phyloP scores from a whole-genome alignment of 2,329 filamentous ascomycete genomes.

The Myotisia sp. region DNA sequence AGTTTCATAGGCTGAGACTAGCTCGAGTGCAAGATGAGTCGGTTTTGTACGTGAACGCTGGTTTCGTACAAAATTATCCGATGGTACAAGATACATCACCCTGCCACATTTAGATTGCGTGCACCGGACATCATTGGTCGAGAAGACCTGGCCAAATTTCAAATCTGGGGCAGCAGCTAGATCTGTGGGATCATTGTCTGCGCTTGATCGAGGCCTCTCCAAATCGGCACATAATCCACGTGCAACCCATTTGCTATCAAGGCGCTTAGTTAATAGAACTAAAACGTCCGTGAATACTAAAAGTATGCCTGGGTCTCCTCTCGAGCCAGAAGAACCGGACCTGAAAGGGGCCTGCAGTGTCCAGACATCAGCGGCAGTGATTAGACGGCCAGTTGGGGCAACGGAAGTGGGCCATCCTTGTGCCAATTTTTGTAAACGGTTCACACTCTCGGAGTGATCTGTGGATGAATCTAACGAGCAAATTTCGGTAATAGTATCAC shows the following conservation, averaged over 20 bases:
- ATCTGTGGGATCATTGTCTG: slow-evolving; percentile 28
- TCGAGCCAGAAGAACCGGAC: slow-evolving; percentile 27
- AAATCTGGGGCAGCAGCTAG: slow-evolving; percentile 46
- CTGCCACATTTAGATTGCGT: slow-evolving; percentile 34
- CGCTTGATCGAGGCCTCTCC: slow-evolving; percentile 47
- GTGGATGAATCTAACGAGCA: slow-evolving; percentile 66
- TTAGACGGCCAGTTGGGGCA: slow-evolving; percentile 60
- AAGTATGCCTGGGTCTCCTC: slow-evolving; percentile 50
- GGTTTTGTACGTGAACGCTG: slow-evolving; percentile 7
- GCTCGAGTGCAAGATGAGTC: slow-evolving; percentile 52
- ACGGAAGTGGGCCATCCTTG: slow-evolving; percentile 62
- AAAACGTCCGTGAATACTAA: slow-evolving; percentile 74
- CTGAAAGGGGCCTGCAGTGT: slow-evolving; percentile 63
- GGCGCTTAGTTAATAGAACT: slow-evolving; percentile 59
- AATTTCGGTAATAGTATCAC: slow-evolving; percentile 90
- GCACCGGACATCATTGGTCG: slow-evolving; percentile 55
- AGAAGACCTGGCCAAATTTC: slow-evolving; percentile 58
- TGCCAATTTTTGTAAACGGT: slow-evolving; percentile 60
- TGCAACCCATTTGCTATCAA: slow-evolving; percentile 49
- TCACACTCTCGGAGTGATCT: slow-evolving; percentile 59
- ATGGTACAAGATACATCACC: slow-evolving; percentile 24
- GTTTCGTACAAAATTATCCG: slow-evolving; percentile 12
- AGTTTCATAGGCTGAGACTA: slow-evolving; percentile 63
- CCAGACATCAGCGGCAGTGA: slow-evolving; percentile 65
- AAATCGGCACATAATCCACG: slow-evolving; percentile 70